A percentile compares a stretch with the other conserved stretches of the same genome.
phyloP scores from a whole-genome alignment of 495 filamentous ascomycete genomes.

The Pseudotulostoma volvatum region DNA sequence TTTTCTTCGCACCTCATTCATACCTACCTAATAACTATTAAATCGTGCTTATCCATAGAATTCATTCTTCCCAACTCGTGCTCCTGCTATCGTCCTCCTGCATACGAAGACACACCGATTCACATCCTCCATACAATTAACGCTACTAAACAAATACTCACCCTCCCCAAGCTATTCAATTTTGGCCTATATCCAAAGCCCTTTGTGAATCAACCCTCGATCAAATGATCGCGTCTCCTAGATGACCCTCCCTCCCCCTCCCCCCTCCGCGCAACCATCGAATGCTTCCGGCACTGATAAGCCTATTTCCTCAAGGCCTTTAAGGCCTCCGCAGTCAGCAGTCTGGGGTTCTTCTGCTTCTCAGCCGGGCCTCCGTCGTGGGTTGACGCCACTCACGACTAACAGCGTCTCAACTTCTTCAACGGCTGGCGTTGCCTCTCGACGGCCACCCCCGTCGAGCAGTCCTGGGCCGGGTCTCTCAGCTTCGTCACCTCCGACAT shows the following conservation, averaged over 20 bases:
- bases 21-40: too few relatives aligned
- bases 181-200: not conserved
- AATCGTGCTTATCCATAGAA: conserved; percentile 10
- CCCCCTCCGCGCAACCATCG: conserved; percentile 45
- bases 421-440: conserved; percentile 29
- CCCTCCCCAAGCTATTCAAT: too few relatives aligned
- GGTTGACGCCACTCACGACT: conserved; percentile 47
- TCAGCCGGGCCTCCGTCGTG: conserved; percentile 41
- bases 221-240: conserved; percentile 47
- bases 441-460: conserved; percentile 19
- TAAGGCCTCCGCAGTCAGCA: conserved; percentile 41
- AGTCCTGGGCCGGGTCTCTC: conserved; percentile 31
- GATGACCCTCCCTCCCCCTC: conserved; percentile 49
- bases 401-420: conserved; percentile 30
- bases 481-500: conserved; percentile 33
- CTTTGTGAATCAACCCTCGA: conserved; percentile 26
- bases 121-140: not conserved
- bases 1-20: too few relatives aligned
- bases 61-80: conserved; percentile 7
- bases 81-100: conserved; percentile 1
- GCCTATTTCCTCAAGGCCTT: conserved; percentile 36
- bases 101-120: not conserved
- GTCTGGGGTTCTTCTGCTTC: conserved; percentile 43
- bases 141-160: too few relatives aligned
- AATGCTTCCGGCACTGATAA: conserved; percentile 43